Percentiles rank a stretch among this genome's conserved stretches.
Evolutionary conservation across 1,284 basidiomycete genomes (phyloP).

Genomic region (Singerocomus rubriflavus): DNA sequence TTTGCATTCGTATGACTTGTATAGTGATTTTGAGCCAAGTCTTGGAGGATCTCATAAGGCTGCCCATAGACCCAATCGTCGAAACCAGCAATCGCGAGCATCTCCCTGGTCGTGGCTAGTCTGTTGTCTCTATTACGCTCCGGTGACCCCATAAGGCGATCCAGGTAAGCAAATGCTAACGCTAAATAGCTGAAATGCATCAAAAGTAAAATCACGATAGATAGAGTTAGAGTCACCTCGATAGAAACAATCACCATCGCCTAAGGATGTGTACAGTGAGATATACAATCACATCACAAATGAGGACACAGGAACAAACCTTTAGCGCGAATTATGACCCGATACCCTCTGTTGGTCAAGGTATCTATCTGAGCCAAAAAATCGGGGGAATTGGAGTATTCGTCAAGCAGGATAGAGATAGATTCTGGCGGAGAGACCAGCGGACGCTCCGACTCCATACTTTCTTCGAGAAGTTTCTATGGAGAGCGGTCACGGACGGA

Average conservation of each 20-base stretch:
- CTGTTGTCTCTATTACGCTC: conserved; percentile 42
- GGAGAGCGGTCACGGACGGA: not conserved
- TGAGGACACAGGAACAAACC: conserved; percentile 45
- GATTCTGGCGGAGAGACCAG: conserved; percentile 49
- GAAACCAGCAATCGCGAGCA: conserved; percentile 64
- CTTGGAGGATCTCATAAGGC: conserved; percentile 49
- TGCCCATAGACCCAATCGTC: conserved; percentile 59
- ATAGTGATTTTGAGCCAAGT: conserved; percentile 40
- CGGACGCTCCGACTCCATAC: conserved; percentile 43
- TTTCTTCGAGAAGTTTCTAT: conserved; percentile 49
- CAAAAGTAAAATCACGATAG: conserved; percentile 17
- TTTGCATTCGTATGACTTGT: conserved; percentile 26
- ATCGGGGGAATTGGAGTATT: conserved; percentile 57
- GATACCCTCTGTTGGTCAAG: conserved; percentile 54
- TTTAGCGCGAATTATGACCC: conserved; percentile 61
- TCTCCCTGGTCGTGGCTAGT: conserved; percentile 53
- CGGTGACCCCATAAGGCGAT: conserved; percentile 51
- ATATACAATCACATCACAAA: conserved; percentile 21
- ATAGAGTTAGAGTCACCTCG: conserved; percentile 47
- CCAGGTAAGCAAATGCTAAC: conserved; percentile 65
- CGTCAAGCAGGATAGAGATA: conserved; percentile 51
- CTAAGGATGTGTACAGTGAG: conserved; percentile 33
- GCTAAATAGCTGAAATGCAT: conserved; percentile 47
- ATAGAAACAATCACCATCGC: conserved; percentile 82
- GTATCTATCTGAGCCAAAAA: conserved; percentile 72